A percentile compares a stretch with the other conserved stretches of the same genome.
These are phyloP conservation scores for Kazachstania martiniae DNA, from an alignment of 805 yeast genomes.

Conservation along the genomic window DNA sequence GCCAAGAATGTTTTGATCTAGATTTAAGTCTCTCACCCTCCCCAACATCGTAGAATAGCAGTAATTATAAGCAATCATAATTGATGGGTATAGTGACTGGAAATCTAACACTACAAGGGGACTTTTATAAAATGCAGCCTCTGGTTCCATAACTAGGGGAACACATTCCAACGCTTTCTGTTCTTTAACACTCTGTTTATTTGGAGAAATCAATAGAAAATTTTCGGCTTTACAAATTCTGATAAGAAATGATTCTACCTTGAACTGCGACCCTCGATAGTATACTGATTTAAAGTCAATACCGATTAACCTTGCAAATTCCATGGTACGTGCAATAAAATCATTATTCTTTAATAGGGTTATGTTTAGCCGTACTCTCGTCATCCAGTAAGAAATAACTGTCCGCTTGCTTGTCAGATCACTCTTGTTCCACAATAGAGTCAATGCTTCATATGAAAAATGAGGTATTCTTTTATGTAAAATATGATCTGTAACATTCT, in stretches of 20 bases:
- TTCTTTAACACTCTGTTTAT: conserved; percentile 65
- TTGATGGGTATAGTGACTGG: conserved; percentile 87
- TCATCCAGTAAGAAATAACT: conserved; percentile 38
- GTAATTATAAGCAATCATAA: conserved; percentile 82
- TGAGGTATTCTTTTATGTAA: conserved; percentile 61
- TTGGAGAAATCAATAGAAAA: conserved; percentile 64
- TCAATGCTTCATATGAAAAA: conserved; percentile 38
- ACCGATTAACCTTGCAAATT: conserved; percentile 78
- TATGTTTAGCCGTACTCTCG: conserved; percentile 31
- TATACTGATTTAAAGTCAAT: conserved; percentile 82
- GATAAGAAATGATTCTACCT: conserved; percentile 75
- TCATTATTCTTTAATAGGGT: conserved; percentile 51
- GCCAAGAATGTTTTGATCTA: conserved; percentile 40
- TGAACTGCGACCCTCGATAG: conserved; percentile 87
- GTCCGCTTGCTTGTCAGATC: conserved; percentile 26
- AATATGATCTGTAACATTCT: conserved; percentile 59
- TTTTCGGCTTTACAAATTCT: conserved; percentile 72
- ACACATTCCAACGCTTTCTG: conserved; percentile 82
- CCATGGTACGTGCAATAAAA: conserved; percentile 58
- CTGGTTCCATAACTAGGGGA: conserved; percentile 90
- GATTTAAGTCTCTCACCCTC: conserved; percentile 41
- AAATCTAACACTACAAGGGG: conserved; percentile 88
- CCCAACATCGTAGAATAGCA: conserved; percentile 72
- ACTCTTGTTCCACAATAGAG: conserved; percentile 33
- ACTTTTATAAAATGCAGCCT: conserved; percentile 70